Conservation (phyloP, 257 asterid genomes). For the Lycium barbarum region DNA sequence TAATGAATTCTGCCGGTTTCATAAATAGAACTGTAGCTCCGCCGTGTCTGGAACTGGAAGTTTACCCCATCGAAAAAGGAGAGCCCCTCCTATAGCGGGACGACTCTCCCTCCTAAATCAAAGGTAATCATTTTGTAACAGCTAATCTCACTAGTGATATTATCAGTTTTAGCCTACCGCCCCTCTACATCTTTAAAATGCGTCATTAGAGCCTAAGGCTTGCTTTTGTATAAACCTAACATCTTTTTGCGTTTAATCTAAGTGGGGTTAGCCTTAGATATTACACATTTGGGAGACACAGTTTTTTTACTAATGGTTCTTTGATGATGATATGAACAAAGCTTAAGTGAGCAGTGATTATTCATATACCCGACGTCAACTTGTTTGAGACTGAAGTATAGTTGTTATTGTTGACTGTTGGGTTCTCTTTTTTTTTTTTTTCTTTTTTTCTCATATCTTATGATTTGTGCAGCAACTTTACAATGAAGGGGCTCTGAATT, state of each 20-base stretch:
- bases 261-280: neutral
- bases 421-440: too few species aligned
- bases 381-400: too few species aligned
- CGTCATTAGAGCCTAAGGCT: neutral
- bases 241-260: neutral
- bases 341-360: too few species aligned
- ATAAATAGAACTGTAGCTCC: too few species aligned
- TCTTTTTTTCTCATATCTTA: neutral
- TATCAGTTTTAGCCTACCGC: neutral
- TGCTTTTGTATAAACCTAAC: neutral
- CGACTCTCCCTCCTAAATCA: neutral
- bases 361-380: too few species aligned
- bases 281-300: neutral
- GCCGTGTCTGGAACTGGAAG: neutral
- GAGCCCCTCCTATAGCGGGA: neutral
- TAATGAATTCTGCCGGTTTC: too few species aligned
- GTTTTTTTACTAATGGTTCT: neutral
- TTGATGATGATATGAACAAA: too few species aligned
- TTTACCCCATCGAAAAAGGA: neutral
- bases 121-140: neutral
- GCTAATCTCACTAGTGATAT: neutral
- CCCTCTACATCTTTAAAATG: neutral
- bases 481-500: conserved; percentile 52
- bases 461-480: conserved; percentile 41
- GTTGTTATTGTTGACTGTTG: neutral